Evolutionary conservation across 2,329 filamentous ascomycete genomes (phyloP).

Genomic region (Epichloe sibirici): DNA sequence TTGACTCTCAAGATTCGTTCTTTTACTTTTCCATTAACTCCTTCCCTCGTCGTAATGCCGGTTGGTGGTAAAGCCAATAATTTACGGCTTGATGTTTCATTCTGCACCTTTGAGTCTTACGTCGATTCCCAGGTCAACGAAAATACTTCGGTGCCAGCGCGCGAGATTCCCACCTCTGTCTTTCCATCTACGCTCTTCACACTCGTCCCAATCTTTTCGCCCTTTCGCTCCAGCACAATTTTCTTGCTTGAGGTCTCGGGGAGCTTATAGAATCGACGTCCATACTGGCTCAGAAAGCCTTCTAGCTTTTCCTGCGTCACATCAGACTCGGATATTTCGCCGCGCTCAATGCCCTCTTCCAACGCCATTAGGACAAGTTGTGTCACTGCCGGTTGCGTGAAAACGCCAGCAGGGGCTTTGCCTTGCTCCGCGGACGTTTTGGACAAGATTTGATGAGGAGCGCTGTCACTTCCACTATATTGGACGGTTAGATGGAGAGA

Average conservation of each 20-base stretch:
- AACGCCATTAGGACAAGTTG: slow-evolving; percentile 51
- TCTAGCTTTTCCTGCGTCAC: slow-evolving; percentile 42
- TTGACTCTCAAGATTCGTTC: no score
- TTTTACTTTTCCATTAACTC: no score
- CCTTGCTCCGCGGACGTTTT: slow-evolving; percentile 38
- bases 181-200: slow-evolving; percentile 25
- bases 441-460: slow-evolving; percentile 48
- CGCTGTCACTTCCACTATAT: slow-evolving; percentile 42
- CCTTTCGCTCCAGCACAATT: slow-evolving; percentile 28
- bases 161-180: slow-evolving; percentile 32
- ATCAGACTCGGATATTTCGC: slow-evolving; percentile 36
- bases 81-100: neutral
- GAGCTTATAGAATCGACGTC: slow-evolving; percentile 40
- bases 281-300: slow-evolving; percentile 40
- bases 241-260: slow-evolving; percentile 16
- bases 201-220: slow-evolving; percentile 27
- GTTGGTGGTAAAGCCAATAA: no score
- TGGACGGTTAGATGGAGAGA: slow-evolving; percentile 8
- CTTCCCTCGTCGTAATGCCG: no score
- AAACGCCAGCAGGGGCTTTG: slow-evolving; percentile 60
- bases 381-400: slow-evolving; percentile 62
- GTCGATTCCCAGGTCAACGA: slow-evolving; percentile 23
- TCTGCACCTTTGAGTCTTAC: neutral
- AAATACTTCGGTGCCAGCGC: slow-evolving; percentile 28
- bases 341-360: slow-evolving; percentile 46